These are phyloP conservation scores for Wickerhamomyces bisporus DNA, from an alignment of 805 yeast species.

Conservation along the genomic window DNA sequence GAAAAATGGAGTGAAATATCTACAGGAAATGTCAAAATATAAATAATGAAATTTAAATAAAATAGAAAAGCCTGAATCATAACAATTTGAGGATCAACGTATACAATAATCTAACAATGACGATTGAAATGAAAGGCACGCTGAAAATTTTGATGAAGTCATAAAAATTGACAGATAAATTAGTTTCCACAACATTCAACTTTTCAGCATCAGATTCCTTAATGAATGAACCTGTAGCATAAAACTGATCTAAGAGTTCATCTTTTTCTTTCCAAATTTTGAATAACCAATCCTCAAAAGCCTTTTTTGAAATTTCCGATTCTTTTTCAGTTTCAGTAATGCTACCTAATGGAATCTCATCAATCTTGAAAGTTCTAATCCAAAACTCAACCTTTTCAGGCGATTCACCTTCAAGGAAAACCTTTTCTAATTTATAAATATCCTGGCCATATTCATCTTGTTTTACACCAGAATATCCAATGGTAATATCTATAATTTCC, in stretches of 20 bases:
- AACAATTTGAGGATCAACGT: too few relatives aligned
- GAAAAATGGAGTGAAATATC: constrained; percentile 47
- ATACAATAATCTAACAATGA: constrained; percentile 13
- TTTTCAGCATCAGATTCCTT: constrained; percentile 13
- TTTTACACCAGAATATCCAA: constrained; percentile 72
- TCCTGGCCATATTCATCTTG: constrained; percentile 71
- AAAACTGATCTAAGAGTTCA: constrained; percentile 55
- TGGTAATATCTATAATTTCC: constrained; percentile 73
- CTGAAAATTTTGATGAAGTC: constrained; percentile 29
- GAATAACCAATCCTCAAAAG: constrained; percentile 72
- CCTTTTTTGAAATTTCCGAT: constrained; percentile 30
- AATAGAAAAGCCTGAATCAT: background rate
- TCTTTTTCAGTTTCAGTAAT: constrained; percentile 42
- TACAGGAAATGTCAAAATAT: constrained; percentile 16
- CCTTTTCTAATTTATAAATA: constrained; percentile 55
- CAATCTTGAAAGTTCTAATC: constrained; percentile 50
- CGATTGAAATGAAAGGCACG: constrained; percentile 24
- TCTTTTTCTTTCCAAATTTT: constrained; percentile 79
- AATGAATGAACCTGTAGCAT: constrained; percentile 47
- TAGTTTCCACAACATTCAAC: constrained; percentile 11
- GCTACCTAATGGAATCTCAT: constrained; percentile 60
- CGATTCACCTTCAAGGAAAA: constrained; percentile 65
- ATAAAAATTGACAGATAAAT: constrained; percentile 16
- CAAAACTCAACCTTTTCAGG: constrained; percentile 65
- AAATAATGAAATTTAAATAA: background rate